Evolutionary conservation across 2,329 filamentous ascomycete species (phyloP), one percentile per base, ranked within the genome.

Genomic region (Metarhizium album): DNA sequence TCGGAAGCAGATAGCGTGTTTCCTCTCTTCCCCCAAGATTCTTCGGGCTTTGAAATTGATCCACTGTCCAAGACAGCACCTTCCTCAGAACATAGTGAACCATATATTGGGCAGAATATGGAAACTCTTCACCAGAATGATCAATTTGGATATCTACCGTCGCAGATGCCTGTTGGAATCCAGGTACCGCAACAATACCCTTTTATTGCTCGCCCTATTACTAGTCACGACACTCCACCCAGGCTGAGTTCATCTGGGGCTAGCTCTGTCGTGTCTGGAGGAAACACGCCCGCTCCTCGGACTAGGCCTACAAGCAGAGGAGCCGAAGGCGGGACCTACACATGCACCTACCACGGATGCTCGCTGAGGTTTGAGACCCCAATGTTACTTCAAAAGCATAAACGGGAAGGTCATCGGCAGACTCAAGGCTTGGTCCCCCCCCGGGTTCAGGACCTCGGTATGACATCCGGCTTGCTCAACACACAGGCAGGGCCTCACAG

Each of bases 301-400:
- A 58, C 74, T 61, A 72, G 76, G 37, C 88, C 89, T 0, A 66
- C 71, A 2, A 75, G 82, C 40, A 82, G 84, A 2, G 74, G 74
- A 16, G 86, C 89, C 0, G 87, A 95, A 57, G 79, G 83, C 20
- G 91, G 91, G 13, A 95, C 90, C 0, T 98, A 96, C 70, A 95
- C 90, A 1, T 98, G 93, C 68, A 96, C 90, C 1, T 95, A 95
- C 61, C 90, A 95, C 61, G 89, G 90, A 11, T 97, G 93, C 64
- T 84, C 83, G 0, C 74, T 86, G 58, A 86, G 93, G 49, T 98
- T 98, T 62, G 88, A 95, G 58, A 89, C 89, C 1, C 89, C 90
- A 4, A 77, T 82, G 8, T 82, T 90, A 58, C 76, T 98, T 3
- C 90, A 97, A 66, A 93, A 93, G 70, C 93, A 98, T 73, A 96